Evolutionary conservation across 2,329 filamentous ascomycete species (phyloP), one percentile per base, ranked within the genome.

Genomic region (Fusarium sororula): DNA sequence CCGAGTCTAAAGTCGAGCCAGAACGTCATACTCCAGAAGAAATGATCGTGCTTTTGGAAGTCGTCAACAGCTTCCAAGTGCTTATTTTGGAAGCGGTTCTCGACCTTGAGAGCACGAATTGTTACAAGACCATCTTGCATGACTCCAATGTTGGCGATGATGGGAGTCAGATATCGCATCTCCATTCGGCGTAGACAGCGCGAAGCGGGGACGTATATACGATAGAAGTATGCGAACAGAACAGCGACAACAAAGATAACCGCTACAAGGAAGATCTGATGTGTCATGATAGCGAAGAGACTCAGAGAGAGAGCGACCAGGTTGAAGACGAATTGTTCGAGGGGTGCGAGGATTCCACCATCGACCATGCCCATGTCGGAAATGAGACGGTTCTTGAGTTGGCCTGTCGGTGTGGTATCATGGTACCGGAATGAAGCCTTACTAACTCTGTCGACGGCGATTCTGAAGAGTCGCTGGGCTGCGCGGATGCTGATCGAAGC

Each of bases 41-140:
- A 97, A 81, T 98, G 95, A 78, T 98, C 95, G 88, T 97, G 96
- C 80, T 94, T 94, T 81, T 98, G 95, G 79, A 98, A 98, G 24
- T 91, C 91, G 79, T 98, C 95, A 0, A 95, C 94, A 1, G 95
- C 94, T 5, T 88, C 85, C 39, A 98, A 92, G 59, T 97, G 94
- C 57, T 91, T 89, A 70, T 91, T 89, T 79, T 97, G 94, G 78
- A 98, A 98, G 59, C 93, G 91, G 8, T 88, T 84, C 75, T 97
- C 92, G 2, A 92, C 94, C 55, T 89, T 90, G 80, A 97, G 96
- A 0, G 95, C 94, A 48, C 94, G 90, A 28, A 98, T 94, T 0
- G 95, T 98, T 0, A 93, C 94, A 14, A 98, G 84, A 0, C 95
- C 95, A 68, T 97, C 93, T 5, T 97, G 87, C 47, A 98, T 88